Conservation (phyloP, 2,329 filamentous ascomycete genomes). For the Paramyrothecium sp. region DNA sequence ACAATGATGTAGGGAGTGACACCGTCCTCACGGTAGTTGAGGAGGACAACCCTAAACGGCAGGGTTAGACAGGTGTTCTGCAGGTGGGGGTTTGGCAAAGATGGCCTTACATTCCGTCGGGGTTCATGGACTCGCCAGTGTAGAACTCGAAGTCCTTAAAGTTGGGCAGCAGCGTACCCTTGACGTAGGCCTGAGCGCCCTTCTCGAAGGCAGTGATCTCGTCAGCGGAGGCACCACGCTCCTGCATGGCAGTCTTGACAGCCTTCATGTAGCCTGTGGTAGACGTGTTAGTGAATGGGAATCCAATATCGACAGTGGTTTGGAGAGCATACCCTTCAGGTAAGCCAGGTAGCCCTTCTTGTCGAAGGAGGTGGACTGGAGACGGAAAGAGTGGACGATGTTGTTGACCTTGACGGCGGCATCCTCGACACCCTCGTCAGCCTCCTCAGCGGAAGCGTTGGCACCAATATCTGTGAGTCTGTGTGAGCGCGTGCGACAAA, state of each 20-base stretch:
- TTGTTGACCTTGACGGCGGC: conserved; percentile 77
- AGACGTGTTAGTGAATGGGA: conserved; percentile 6
- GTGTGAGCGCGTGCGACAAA: neutral
- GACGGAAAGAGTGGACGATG: conserved; percentile 88
- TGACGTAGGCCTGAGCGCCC: conserved; percentile 71
- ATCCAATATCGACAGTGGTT: neutral
- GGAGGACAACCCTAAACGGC: conserved; percentile 70
- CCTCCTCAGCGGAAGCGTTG: conserved; percentile 95
- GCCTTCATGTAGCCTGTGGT: conserved; percentile 82
- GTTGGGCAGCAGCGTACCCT: conserved; percentile 76
- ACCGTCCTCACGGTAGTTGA: conserved; percentile 98
- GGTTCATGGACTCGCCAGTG: conserved; percentile 88
- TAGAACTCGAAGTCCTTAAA: conserved; percentile 98
- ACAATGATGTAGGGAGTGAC: conserved; percentile 83
- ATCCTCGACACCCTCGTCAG: conserved; percentile 74
- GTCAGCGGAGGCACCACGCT: conserved; percentile 59
- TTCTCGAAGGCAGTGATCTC: conserved; percentile 78
- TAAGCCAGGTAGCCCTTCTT: conserved; percentile 84
- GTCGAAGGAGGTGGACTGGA: conserved; percentile 75
- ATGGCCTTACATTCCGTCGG: conserved; percentile 80
- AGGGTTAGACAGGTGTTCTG: conserved; percentile 6
- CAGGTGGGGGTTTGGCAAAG: neutral
- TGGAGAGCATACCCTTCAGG: conserved; percentile 69
- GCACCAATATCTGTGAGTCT: conserved; percentile 72
- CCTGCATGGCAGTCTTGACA: conserved; percentile 70